Evolutionary conservation across 352 stramenopile genomes (phyloP).

Genomic region (Pythium myriotylum): DNA sequence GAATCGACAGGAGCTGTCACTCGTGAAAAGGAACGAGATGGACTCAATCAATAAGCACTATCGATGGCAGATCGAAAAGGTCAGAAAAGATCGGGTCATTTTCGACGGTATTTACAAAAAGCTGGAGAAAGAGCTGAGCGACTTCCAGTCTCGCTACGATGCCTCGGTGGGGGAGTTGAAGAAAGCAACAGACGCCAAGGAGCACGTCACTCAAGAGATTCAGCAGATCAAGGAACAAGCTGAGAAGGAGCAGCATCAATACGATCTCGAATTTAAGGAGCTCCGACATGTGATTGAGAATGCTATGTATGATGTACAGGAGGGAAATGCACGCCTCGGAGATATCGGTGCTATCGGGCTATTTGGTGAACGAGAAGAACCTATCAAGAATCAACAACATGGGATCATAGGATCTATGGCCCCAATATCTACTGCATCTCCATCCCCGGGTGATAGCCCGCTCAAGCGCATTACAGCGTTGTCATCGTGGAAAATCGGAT

Average conservation of each 20-base stretch:
- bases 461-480: slow-evolving; percentile 56
- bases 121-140: slow-evolving; percentile 70
- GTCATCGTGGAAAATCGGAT: slow-evolving; percentile 77
- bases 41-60: slow-evolving; percentile 83
- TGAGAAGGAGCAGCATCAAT: slow-evolving; percentile 56
- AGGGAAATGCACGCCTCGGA: slow-evolving; percentile 3
- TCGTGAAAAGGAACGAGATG: slow-evolving; percentile 84
- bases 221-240: slow-evolving; percentile 47
- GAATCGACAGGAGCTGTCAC: slow-evolving; percentile 73
- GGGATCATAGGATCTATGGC: not conserved
- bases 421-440: not conserved
- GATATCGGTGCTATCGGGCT: slow-evolving; percentile 27
- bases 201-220: slow-evolving; percentile 51
- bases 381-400: not conserved
- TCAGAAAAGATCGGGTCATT: slow-evolving; percentile 67
- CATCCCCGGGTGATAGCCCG: slow-evolving; percentile 24
- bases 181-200: slow-evolving; percentile 46
- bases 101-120: slow-evolving; percentile 89
- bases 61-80: slow-evolving; percentile 68
- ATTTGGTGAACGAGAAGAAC: slow-evolving; percentile 15
- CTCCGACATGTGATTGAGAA: slow-evolving; percentile 59
- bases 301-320: slow-evolving; percentile 30
- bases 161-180: slow-evolving; percentile 46
- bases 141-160: slow-evolving; percentile 53
- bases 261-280: slow-evolving; percentile 67